A percentile compares a stretch with the other conserved stretches of the same genome.
Conservation (phyloP, 495 filamentous ascomycete genomes). For the Astrothelium macrocarpum region DNA sequence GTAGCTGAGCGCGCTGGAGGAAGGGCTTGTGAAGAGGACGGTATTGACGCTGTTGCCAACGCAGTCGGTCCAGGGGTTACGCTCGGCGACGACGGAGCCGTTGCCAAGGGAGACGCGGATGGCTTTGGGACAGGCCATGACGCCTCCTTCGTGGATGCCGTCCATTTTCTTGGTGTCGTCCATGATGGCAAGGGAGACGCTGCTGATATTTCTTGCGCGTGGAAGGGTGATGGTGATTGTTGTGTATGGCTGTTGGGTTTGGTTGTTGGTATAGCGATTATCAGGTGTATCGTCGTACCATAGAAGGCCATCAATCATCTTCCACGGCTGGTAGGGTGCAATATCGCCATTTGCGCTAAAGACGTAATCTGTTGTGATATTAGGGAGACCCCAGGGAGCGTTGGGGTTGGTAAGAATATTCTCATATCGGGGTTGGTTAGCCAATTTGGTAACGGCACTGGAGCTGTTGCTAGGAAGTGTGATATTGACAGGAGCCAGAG, state of each 20-base stretch:
- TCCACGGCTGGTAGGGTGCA: slow-evolving; percentile 23
- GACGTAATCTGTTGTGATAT: slow-evolving; percentile 30
- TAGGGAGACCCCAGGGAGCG: slow-evolving; percentile 32
- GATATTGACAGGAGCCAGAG: slow-evolving; percentile 10
- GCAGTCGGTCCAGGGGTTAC: slow-evolving; percentile 22
- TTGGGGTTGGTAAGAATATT: slow-evolving; percentile 39
- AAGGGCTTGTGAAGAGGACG: slow-evolving; percentile 24
- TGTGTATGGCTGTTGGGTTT: slow-evolving; percentile 28
- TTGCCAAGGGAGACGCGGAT: slow-evolving; percentile 30
- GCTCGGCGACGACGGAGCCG: slow-evolving; percentile 24
- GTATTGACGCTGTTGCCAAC: slow-evolving; percentile 36
- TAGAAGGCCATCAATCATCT: slow-evolving; percentile 38
- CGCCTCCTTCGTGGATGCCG: slow-evolving; percentile 22
- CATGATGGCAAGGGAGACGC: slow-evolving; percentile 34
- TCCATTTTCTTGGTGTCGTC: slow-evolving; percentile 26
- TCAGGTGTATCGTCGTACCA: slow-evolving; percentile 37
- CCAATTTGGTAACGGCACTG: slow-evolving; percentile 14
- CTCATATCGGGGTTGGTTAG: slow-evolving; percentile 24
- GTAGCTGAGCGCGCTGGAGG: neutral
- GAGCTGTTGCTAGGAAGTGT: slow-evolving; percentile 20
- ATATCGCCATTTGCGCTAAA: slow-evolving; percentile 25
- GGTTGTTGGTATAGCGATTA: slow-evolving; percentile 40
- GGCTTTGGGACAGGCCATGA: slow-evolving; percentile 29
- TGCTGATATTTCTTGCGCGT: slow-evolving; percentile 32
- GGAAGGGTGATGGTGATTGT: slow-evolving; percentile 35